Base-by-base conservation (phyloP, 345 rosid genomes). In the Gossypium stocksii region DNA sequence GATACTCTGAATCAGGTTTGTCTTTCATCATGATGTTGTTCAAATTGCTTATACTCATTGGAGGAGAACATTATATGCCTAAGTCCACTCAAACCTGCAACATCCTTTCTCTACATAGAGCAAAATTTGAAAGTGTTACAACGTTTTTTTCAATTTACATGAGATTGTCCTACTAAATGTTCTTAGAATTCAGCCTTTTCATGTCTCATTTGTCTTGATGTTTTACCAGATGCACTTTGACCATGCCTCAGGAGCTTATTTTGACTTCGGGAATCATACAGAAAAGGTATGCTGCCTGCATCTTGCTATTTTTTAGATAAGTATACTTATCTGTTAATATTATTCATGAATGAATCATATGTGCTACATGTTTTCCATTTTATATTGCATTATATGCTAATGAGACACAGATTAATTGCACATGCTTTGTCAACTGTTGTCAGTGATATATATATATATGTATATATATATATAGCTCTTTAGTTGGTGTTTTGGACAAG, bases 181-280 rank as follows among this genome's bases (percentile, higher is more conserved):
- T 48, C 71, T 77, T 53, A 22, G 2, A 49, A 23, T 69, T 53
- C 22, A 19, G 11, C 41, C 3, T 70, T 60, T 65, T 61, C 46
- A n/a, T 27, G 44, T 59, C 59, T 77, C 66, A 57, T 23, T 7
- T 72, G 4, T 22, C 5, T 64, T 72, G 20, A 38, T 77, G 43
- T 60, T 72, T 80, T 20, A 59, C 64, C 93, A 95, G 98, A 88
- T 93, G 91, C 97, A 95, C 80, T 85, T 90, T 80, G 93, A 94
- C 85, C 83, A 86, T 58, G 83, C 83, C 6, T 77, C 79, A 83
- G 97, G 97, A 80, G 87, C 97, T 78, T 94, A 91, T 79, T 86
- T 88, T 71, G 98, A 94, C 83, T 94, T 84, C 74, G 98, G 98
- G 51, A 89, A 94, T 79, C 98, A 94, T 74, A 89, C 97, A 23